Evolutionary conservation across 2,329 filamentous ascomycete species (phyloP).

Genomic region (Ascochyta clinopodiicola): DNA sequence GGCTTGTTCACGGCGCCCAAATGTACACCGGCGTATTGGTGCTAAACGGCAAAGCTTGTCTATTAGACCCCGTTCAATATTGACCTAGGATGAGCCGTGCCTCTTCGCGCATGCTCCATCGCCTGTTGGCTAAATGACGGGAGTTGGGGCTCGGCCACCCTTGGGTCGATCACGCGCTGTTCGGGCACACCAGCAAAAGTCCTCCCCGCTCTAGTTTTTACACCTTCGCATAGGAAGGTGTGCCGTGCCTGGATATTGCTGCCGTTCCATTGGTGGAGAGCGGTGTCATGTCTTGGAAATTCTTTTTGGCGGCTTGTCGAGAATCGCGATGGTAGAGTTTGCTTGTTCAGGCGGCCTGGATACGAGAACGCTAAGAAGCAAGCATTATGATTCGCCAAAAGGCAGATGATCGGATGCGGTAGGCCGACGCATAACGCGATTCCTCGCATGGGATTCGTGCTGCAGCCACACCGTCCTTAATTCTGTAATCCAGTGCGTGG

Average conservation of each 20-base stretch:
- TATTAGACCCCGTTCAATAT: slow-evolving; percentile 16
- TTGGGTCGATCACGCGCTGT: slow-evolving; percentile 15
- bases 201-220: slow-evolving; percentile 1
- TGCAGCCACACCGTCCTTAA: not conserved
- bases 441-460: slow-evolving; percentile 6
- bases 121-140: slow-evolving; percentile 17
- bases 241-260: slow-evolving; percentile 1
- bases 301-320: slow-evolving; percentile 17
- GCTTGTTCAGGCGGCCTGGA: slow-evolving; percentile 14
- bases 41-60: slow-evolving; percentile 15
- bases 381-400: slow-evolving; percentile 14
- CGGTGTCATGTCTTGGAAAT: slow-evolving; percentile 11
- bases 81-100: slow-evolving; percentile 16
- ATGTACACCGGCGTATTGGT: slow-evolving; percentile 10
- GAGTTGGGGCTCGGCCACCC: slow-evolving; percentile 12
- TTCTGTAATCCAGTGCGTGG: not conserved
- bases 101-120: slow-evolving; percentile 16
- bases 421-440: slow-evolving; percentile 6
- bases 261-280: not conserved
- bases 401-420: slow-evolving; percentile 5
- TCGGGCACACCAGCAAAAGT: slow-evolving; percentile 9
- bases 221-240: slow-evolving; percentile 5
- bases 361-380: slow-evolving; percentile 16
- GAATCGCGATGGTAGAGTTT: slow-evolving; percentile 11
- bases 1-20: slow-evolving; percentile 6